Evolutionary conservation across 2,329 filamentous ascomycete species (phyloP).

Genomic region (Fusarium sororula): DNA sequence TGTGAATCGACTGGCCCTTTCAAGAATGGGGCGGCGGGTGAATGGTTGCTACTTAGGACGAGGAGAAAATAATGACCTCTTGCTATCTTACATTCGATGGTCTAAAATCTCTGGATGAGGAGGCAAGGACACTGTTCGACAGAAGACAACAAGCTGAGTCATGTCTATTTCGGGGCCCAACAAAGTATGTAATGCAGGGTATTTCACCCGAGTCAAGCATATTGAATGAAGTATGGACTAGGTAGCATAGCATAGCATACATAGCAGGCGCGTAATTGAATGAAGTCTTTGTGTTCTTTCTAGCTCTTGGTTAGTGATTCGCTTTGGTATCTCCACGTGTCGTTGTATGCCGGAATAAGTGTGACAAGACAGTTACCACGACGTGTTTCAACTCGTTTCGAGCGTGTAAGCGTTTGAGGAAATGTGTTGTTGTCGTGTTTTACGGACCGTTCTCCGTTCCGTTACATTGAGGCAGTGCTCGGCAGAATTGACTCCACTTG

Average conservation of each 20-base stretch:
- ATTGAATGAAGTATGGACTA: conserved; percentile 4
- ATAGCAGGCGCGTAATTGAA: conserved; percentile 25
- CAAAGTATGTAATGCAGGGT: conserved; percentile 8
- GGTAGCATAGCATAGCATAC: conserved; percentile 10
- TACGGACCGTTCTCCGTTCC: not conserved
- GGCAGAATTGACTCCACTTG: conserved; percentile 5
- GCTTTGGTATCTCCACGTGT: conserved; percentile 1
- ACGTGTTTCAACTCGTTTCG: not conserved
- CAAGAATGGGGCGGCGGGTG: not conserved
- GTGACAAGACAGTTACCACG: not conserved
- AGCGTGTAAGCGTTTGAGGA: not conserved
- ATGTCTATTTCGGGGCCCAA: not conserved
- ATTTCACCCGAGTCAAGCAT: conserved; percentile 5
- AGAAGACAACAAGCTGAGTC: conserved; percentile 5
- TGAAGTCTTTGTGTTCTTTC: conserved; percentile 10
- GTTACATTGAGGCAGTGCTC: conserved; percentile 23
- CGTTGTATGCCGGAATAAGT: not conserved
- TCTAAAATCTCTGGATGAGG: not conserved
- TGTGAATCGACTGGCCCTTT: conserved; percentile 21
- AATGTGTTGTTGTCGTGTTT: not conserved
- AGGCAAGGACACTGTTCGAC: not conserved
- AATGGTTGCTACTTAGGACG: not conserved
- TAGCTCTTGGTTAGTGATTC: not conserved
- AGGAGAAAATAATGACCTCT: conserved; percentile 24
- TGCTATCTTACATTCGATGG: conserved; percentile 15